Base-by-base conservation (phyloP, 768 basidiomycete species). In the Boletus sp. region DNA sequence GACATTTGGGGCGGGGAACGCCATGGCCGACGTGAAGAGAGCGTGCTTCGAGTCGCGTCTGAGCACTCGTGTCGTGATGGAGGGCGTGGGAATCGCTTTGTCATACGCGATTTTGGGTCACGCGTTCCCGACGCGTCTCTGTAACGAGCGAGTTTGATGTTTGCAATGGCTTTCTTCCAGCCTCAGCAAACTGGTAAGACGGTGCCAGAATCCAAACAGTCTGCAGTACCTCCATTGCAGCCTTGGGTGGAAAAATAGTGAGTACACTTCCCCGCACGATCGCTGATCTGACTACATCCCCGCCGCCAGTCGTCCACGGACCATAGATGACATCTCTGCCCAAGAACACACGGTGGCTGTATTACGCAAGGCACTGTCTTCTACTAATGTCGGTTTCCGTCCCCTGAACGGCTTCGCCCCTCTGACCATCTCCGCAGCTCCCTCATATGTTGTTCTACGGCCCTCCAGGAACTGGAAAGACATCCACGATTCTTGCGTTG, bases 241-340 rank as follows among this genome's bases (percentile, higher is more conserved):
- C 93, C 97, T 57, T 99, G 97, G 97, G 94, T 99, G 0, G 97
- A 99, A 75, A 98, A 98, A 82, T 99, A 98, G 94, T 95, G 39
- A 47, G 83, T 73, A 10, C 33, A 14, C 8, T n/a, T 32, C 39
- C n/a, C 44, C 48, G 15, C 13, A 7, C 13, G 8, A 7, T 27
- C 27, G 42, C 42, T 40, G 32, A 34, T 45, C 43, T 61, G 38
- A 44, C 39, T n/a, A 23, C 56, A 37, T 29, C 54, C 49, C 51
- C 48, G 27, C 27, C 39, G 45, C 27, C 67, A 98, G 94, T 69
- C 90, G 97, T 47, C 97, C 97, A 45, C 93, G 92, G 73, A 98
- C 95, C 21, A 98, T 99, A 58, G 93, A 97, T 65, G 97, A 99
- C 70, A 86, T 99, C 46, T 93, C 96, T 35, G 90, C 96, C 1